Evolutionary conservation across 306 rosid species (phyloP), one percentile per base, ranked within the genome.

Genomic region (Sicyos baderoa): DNA sequence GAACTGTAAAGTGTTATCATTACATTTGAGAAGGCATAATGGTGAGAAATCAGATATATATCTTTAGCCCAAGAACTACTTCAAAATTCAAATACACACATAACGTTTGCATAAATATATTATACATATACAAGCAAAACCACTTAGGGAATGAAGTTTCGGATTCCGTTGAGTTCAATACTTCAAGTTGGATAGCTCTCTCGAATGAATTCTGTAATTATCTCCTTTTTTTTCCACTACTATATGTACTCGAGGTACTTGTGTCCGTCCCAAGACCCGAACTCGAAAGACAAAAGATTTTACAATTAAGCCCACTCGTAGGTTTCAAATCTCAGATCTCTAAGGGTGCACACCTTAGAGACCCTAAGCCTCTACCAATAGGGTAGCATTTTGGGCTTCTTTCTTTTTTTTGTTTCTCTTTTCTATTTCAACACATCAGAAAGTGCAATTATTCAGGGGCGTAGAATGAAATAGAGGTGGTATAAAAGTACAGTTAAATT

Each of bases 101-200:
- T 1, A 35, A 35, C 51, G 45, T 21, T 13, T 22, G 14, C 29
- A 22, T 13, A 22, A 21, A 15, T 7, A 21, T 19, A 42, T 35
- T 62, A 27, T 62, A 40, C 51, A 23, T 18, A 7, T 40, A 49
- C 72, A 49, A 68, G 53, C 51, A 10, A 66, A 66, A 47, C 71
- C 55, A 17, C 27, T 13, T 29, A 58, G 13, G 17, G 12, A 27
- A 45, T 58, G 45, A 58, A 32, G 65, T 2, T 32, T 59, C 4
- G 23, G 66, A 29, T 25, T 58, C 18, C 19, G 65, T 15, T 19
- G 25, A 19, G 37, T 56, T 23, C 23, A 35, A 7, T 60, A 15
- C 67, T n/a, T 60, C 49, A 15, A 32, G 48, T 60, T 60, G 48
- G 22, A 60, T 60, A 29, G 67, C 25, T 60, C 23, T 62, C 7